Evolutionary conservation across 2,329 filamentous ascomycete genomes (phyloP), one percentile per base, ranked within the genome.

Genomic region (Pyrenophora tritici-repentis): DNA sequence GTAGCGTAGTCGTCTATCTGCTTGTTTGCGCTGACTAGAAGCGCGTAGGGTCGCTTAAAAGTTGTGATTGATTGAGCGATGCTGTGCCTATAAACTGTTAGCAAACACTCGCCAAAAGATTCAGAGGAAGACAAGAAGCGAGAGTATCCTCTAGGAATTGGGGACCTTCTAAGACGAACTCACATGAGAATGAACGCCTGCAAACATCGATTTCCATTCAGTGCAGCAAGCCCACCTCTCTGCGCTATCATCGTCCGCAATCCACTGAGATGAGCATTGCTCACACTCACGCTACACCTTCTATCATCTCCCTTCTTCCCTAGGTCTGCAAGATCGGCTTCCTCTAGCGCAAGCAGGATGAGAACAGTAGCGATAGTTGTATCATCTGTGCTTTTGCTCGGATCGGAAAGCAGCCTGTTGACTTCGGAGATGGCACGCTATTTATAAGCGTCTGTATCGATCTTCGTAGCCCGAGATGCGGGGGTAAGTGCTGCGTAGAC

Each of bases 141-240:
- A 29, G 9, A 29, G 26, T 9, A 29, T 2, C 16, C 8, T 29
- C 9, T 9, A 12, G 9, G 4, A 26, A 33, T 12, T 18, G 8
- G 22, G 7, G n/a, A 13, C 8, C 9, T 32, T 20, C 13, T 14
- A 16, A 13, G 8, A 34, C 9, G n/a, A 14, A 52, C 67, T 66
- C 46, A 71, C 70, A 68, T 65, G 20, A 73, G 46, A 18, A 73
- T 58, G 42, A 68, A 72, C 1, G 62, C 59, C 40, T 73, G 68
- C 35, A 73, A 47, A 49, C 65, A 68, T 24, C 56, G 56, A 39
- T 70, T 73, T 12, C 58, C 56, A 32, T 35, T 41, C 18, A 73
- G 42, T 5, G 58, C 61, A 22, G 59, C 51, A 42, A 73, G 64
- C 9, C 70, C 70, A 3, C 68, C 70, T 60, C 70, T 61, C 49